Base-by-base conservation (phyloP, 208 protist genomes). In the Leishmania aethiopica region DNA sequence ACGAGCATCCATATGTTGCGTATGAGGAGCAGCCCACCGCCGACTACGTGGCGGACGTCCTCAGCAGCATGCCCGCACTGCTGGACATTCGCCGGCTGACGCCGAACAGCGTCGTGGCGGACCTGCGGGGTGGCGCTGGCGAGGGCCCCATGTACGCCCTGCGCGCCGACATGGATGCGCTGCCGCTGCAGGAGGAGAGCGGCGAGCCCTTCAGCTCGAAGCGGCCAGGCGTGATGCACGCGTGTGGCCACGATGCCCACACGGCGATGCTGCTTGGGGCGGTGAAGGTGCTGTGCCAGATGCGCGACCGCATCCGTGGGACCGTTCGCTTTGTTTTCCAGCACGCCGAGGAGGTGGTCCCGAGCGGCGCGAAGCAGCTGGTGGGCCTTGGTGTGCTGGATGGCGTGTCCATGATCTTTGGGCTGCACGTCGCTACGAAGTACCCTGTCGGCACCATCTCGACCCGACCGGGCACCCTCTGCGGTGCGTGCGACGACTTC, bases 291-390 rank as follows among this genome's bases (percentile, higher is more conserved):
- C 85, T 94, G 55, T 87, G 85, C 51, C 83, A 88, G 71, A 82
- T 91, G 76, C 82, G 81, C 64, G 84, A 88, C 47, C 84, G 84
- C 66, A 90, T 95, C 77, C 79, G 87, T 40, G 92, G 92, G 57
- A 90, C 88, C 15, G 91, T 96, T 53, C 90, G 92, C 57, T 96
- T 96, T 79, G 86, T 96, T 59, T 96, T 96, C 78, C 92, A 96
- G 84, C 92, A 91, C 80, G 92, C 92, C 10, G 92, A 96, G 83
- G 92, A 96, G 82, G 84, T 92, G 47, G 80, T 79, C 71, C 89
- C 90, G 40, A 89, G 92, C 79, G 92, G 92, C 35, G 90, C 90
- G 53, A 88, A 87, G 81, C 77, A 94, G 71, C 51, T 96, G 64
- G 86, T 94, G 45, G 71, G 86, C 45, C 80, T 85, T 4, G 90